Evolutionary conservation across 805 yeast species (phyloP), one percentile per base, ranked within the genome.

Genomic region (Kuraishia molischiana): DNA sequence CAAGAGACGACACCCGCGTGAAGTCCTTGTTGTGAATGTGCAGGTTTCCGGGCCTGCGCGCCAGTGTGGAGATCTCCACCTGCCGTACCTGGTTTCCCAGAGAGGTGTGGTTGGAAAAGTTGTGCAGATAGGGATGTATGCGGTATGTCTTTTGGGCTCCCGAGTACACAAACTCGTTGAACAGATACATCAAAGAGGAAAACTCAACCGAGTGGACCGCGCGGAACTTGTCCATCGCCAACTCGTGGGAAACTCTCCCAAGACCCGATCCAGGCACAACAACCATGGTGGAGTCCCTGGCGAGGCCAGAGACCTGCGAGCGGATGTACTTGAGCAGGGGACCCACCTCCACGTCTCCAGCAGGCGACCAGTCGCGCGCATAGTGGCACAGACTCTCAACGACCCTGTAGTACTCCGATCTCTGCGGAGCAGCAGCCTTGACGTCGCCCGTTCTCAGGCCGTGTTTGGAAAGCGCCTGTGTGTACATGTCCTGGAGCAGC

Each of bases 251-350:
- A 0, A 86, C 60, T 45, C 86, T 63, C 0, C 95, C 95, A 19
- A 83, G 62, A 0, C 97, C 97, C 2, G 92, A 74, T 0, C 97
- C 97, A 0, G 97, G 97, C 1, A 85, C 72, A 3, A 89, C 58
- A 0, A 85, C 67, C 10, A 73, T 57, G 0, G 84, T 72, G 4
- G 61, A 58, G 0, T 40, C 14, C 29, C 58, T 49, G 22, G 59
- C 55, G 5, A 44, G 40, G n/a, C 34, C 42, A 5, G 47, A 64
- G 17, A 81, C 52, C 32, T 74, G 74, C 0, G 45, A 34, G 2
- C 52, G 47, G 13, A 85, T 64, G 44, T 77, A 86, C 1, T 62
- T 51, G 22, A 74, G 44, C 33, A 85, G 54, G 0, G 83, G 83
- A 4, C 50, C 40, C 1, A 80, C 53, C 49, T 79, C 89, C 2